Base-by-base conservation (phyloP, 2,329 filamentous ascomycete genomes). In the Aplosporella prunicola region DNA sequence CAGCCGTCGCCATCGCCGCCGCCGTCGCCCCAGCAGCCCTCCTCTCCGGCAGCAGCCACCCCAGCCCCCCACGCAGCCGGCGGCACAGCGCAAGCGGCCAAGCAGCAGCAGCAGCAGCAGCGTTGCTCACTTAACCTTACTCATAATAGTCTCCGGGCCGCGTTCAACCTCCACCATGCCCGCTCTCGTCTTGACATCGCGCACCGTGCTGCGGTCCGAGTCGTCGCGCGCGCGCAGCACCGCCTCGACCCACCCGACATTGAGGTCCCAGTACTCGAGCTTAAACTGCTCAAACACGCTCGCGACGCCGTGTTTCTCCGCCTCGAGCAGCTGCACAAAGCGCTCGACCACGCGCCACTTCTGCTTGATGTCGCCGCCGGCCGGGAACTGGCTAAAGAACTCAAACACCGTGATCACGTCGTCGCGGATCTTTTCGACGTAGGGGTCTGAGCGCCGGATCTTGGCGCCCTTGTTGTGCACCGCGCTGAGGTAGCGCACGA, bases 161-260 rank as follows among this genome's bases (percentile, higher is more conserved):
- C 87, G 74, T 44, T 82, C 80, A 2, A 88, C 78, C 42, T 82
- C 79, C 48, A 93, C 74, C 60, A 86, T 83, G 6, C 86, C 88
- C n/a, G 88, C 89, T 56, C 80, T 76, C 2, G 78, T 78, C 69
- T 96, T 96, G 32, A 96, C 81, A 13, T 77, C 74, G 54, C 86
- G 91, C 45, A 96, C 61, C 83, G 96, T 86, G 43, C 76, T 74
- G 48, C 89, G 72, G 60, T 96, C 91, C 63, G 93, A 96, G 64
- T 98, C 91, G 60, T 98, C 91, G 48, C 93, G 71, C 2, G 78
- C 72, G 47, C 88, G 74, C 45, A 98, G 57, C 32, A 94, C 89
- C 5, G 84, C 82, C 68, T 98, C 93, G 6, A 98, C 87, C 91
- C 91, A 98, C 30, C 79, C 81, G 42, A 96, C 79, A 59, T 93